Evolutionary conservation across 805 yeast genomes (phyloP).

Genomic region (Nakazawaea pomicola): DNA sequence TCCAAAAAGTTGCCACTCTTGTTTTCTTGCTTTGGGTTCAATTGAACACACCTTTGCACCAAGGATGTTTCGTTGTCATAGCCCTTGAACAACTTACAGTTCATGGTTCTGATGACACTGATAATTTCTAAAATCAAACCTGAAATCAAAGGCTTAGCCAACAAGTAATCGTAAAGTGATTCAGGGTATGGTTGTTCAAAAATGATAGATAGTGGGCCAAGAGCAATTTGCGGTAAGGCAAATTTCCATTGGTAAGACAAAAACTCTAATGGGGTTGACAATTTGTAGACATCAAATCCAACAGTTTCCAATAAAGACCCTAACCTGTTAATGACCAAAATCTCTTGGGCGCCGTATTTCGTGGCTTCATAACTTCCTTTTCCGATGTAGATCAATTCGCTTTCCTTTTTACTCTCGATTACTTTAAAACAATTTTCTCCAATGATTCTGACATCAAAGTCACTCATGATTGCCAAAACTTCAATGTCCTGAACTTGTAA

Average conservation of each 20-base stretch:
- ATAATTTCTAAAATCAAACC: constrained; percentile 76
- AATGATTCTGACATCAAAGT: constrained; percentile 47
- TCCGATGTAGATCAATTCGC: constrained; percentile 41
- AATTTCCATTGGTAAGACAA: constrained; percentile 79
- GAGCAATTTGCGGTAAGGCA: constrained; percentile 72
- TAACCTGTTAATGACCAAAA: constrained; percentile 30
- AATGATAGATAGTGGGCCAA: constrained; percentile 69
- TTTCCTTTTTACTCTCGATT: constrained; percentile 33
- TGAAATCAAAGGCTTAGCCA: constrained; percentile 79
- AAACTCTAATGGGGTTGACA: constrained; percentile 50
- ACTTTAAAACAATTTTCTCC: constrained; percentile 29
- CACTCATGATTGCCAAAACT: constrained; percentile 56
- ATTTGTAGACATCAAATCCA: constrained; percentile 42
- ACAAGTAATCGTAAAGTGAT: constrained; percentile 55
- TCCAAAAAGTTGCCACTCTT: constrained; percentile 30
- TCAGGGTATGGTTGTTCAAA: constrained; percentile 68
- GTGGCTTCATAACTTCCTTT: constrained; percentile 34
- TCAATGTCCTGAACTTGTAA: constrained; percentile 27
- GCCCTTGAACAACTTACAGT: constrained; percentile 64
- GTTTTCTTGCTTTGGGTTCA: constrained; percentile 30
- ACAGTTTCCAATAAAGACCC: constrained; percentile 33
- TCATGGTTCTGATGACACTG: constrained; percentile 72
- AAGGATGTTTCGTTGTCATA: constrained; percentile 62
- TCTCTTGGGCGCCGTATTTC: constrained; percentile 36
- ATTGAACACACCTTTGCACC: constrained; percentile 45